A percentile compares a stretch with the other conserved stretches of the same genome.
Evolutionary conservation across 257 asterid genomes (phyloP).

Genomic region (Fraxinus quadrangulata): DNA sequence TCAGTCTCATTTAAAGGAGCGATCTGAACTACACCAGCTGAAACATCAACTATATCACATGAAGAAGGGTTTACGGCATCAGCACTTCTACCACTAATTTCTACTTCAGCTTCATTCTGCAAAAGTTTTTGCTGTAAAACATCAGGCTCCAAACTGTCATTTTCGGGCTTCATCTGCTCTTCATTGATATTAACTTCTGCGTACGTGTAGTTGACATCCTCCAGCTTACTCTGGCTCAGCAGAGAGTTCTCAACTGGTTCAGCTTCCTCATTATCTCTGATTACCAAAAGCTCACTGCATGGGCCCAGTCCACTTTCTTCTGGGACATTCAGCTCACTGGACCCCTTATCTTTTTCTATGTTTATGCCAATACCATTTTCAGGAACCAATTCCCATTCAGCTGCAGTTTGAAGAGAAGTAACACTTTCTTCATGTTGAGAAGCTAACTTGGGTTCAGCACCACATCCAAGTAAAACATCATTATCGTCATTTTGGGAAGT

Average conservation of each 20-base stretch:
- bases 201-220: slow-evolving; percentile 27
- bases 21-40: slow-evolving; percentile 28
- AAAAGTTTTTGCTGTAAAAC: slow-evolving; percentile 29
- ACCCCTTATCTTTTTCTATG: slow-evolving; percentile 25
- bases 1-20: slow-evolving; percentile 29
- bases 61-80: slow-evolving; percentile 32
- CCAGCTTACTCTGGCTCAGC: slow-evolving; percentile 34
- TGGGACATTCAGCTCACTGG: slow-evolving; percentile 27
- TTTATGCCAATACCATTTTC: slow-evolving; percentile 32
- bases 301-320: slow-evolving; percentile 32
- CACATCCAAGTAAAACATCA: slow-evolving; percentile 28
- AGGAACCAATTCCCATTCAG: slow-evolving; percentile 33
- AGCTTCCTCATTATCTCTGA: slow-evolving; percentile 35
- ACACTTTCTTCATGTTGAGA: slow-evolving; percentile 36
- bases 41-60: slow-evolving; percentile 25
- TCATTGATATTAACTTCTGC: slow-evolving; percentile 24
- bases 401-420: slow-evolving; percentile 33
- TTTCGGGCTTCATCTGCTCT: slow-evolving; percentile 27
- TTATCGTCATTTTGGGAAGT: slow-evolving; percentile 37
- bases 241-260: slow-evolving; percentile 30
- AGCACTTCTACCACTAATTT: slow-evolving; percentile 26
- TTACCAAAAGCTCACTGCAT: slow-evolving; percentile 31
- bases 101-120: slow-evolving; percentile 39
- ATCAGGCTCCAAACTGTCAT: slow-evolving; percentile 30
- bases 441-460: slow-evolving; percentile 25